A percentile compares a stretch with the other conserved stretches of the same genome.
phyloP scores from a whole-genome alignment of 306 rosid species.

The Begonia fuchsioides region DNA sequence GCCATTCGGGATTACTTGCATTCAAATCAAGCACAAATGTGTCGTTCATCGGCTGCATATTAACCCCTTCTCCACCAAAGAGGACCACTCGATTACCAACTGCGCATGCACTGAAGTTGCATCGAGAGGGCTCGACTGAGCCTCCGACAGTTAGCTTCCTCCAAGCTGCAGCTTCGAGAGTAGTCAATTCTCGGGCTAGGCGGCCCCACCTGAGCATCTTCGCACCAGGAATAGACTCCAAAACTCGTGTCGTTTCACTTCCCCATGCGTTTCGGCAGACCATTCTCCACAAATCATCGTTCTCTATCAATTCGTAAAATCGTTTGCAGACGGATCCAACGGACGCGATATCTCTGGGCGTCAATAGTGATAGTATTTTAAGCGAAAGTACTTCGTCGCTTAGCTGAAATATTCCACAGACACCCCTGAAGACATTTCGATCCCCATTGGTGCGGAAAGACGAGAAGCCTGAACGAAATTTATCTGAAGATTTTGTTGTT shows the following conservation, averaged over 20 bases:
- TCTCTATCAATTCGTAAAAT: conserved; percentile 61
- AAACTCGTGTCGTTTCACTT: conserved; percentile 80
- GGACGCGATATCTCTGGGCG: conserved; percentile 95
- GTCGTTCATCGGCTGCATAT: conserved; percentile 99
- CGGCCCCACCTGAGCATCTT: conserved; percentile 96
- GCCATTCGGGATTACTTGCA: conserved; percentile 91
- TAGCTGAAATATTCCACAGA: conserved; percentile 82
- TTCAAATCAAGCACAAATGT: conserved; percentile 87
- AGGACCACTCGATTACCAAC: conserved; percentile 96
- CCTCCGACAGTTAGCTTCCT: conserved; percentile 90
- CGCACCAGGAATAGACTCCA: conserved; percentile 96
- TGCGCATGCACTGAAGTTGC: conserved; percentile 97
- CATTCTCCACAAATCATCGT: conserved; percentile 94
- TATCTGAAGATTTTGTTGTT: conserved; percentile 42
- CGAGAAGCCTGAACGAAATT: conserved; percentile 48
- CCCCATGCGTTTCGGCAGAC: conserved; percentile 99
- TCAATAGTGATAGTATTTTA: conserved; percentile 75
- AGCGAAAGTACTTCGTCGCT: conserved; percentile 91
- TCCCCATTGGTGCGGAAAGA: conserved; percentile 51
- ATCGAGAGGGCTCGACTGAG: conserved; percentile 92
- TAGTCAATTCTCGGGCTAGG: conserved; percentile 84
- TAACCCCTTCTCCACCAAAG: conserved; percentile 97
- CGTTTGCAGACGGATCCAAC: conserved; percentile 75
- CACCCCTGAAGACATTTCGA: conserved; percentile 73
- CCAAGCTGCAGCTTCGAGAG: conserved; percentile 99